Evolutionary conservation across 169 alveolate species (phyloP), one percentile per base, ranked within the genome.

Genomic region (Theileria parva): DNA sequence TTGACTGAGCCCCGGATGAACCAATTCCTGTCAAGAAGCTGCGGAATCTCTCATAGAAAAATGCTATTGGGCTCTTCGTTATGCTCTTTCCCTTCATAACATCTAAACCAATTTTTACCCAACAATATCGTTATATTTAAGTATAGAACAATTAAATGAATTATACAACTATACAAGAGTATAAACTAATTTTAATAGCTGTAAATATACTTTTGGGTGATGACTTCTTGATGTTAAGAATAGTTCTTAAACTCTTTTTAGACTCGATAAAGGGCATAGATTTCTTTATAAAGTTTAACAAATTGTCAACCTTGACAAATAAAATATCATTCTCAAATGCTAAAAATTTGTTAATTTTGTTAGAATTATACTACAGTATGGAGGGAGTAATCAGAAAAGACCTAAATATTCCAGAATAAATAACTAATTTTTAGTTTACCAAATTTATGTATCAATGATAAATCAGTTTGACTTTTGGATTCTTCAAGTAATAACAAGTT

Each of bases 21-120:
- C 73, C 65, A 17, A 77, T 77, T 8, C 79, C 88, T 4, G 88
- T 77, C 87, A 71, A 77, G 74, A 69, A 74, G 79, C 37, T 67
- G 9, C 91, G 81, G 80, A 89, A 87, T 70, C 83, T 80, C 74
- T 89, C 92, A 80, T 89, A 89, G 70, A 87, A 88, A 19, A 79
- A 60, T 19, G 94, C 84, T 57, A 85, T 21, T 0, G 90, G 72
- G 68, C 88, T 72, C 28, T 69, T 51, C n/a, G 57, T 50, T 19
- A 74, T 55, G 76, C 77, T 23, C 77, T 77, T 73, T 70, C 83
- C 66, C 8, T 8, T 37, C 51, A 19, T 12, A 5, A 50, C 32
- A 27, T n/a, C 77, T 51, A 37, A 37, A 37, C 48, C n/a, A n/a
- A 37, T 37, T 37, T 37, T 37, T 37, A 8, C 4, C 4, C 48